Evolutionary conservation across 345 rosid genomes (phyloP).

Genomic region (Dimocarpus longan): DNA sequence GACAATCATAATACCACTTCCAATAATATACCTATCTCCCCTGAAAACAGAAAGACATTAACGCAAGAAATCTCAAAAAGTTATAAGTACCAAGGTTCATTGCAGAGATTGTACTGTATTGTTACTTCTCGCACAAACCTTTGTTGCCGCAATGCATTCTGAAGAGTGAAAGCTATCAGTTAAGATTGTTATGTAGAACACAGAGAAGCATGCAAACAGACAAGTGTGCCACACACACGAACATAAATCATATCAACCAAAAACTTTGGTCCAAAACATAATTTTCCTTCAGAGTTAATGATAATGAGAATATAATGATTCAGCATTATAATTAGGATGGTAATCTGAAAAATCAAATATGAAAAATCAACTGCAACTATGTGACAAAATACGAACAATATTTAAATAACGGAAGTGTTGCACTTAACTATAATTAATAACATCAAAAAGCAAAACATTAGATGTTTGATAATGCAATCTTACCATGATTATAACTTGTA

Average conservation of each 20-base stretch:
- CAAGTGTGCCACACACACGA: background rate
- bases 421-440: background rate
- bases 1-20: background rate
- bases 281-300: background rate
- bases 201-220: background rate
- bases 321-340: background rate
- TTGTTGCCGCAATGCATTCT: slow-evolving; percentile 98
- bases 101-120: slow-evolving; percentile 98
- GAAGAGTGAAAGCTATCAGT: slow-evolving; percentile 24
- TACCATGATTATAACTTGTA: background rate
- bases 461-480: background rate
- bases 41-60: slow-evolving; percentile 11
- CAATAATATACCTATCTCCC: slow-evolving; percentile 6
- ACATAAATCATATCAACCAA: background rate
- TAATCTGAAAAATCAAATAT: background rate
- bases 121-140: slow-evolving; percentile 98
- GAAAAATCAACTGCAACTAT: background rate
- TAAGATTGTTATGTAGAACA: slow-evolving; percentile 19
- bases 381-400: background rate
- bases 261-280: background rate
- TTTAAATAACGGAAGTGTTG: background rate
- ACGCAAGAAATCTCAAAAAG: slow-evolving; percentile 8
- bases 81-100: slow-evolving; percentile 90
- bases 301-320: background rate
- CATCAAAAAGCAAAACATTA: background rate